Percentiles rank a stretch among this genome's conserved stretches.
Evolutionary conservation across 768 basidiomycete species (phyloP).

Genomic region (Auricularia sp.): DNA sequence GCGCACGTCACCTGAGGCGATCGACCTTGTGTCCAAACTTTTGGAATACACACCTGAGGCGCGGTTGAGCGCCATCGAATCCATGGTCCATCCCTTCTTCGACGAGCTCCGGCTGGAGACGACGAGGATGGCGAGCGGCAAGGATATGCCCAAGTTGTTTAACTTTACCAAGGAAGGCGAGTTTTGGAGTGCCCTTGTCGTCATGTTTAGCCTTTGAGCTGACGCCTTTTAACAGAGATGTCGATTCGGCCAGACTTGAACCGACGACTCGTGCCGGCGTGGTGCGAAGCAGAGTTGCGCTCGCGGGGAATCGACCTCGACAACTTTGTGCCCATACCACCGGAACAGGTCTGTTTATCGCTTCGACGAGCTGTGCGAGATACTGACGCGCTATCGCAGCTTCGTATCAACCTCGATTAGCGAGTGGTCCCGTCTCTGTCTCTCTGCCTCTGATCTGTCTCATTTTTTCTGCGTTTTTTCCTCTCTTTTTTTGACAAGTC

Average conservation of each 20-base stretch:
- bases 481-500: constrained; percentile 12
- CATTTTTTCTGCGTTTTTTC: not conserved
- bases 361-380: not conserved
- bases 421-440: not conserved
- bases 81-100: constrained; percentile 94
- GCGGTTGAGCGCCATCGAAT: constrained; percentile 79
- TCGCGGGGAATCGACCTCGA: constrained; percentile 79
- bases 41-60: constrained; percentile 97
- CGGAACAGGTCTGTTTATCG: constrained; percentile 63
- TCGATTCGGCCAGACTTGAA: constrained; percentile 94
- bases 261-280: constrained; percentile 78
- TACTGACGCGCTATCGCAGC: not conserved
- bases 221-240: constrained; percentile 49
- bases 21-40: constrained; percentile 88
- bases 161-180: constrained; percentile 93
- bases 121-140: constrained; percentile 92
- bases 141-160: constrained; percentile 89
- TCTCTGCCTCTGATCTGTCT: constrained; percentile 12
- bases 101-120: constrained; percentile 89
- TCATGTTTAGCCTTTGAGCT: not conserved
- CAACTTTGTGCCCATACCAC: constrained; percentile 92
- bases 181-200: constrained; percentile 19
- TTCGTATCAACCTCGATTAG: constrained; percentile 1
- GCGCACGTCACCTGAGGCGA: constrained; percentile 90
- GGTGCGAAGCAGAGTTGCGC: constrained; percentile 83